Evolutionary conservation across 2,329 filamentous ascomycete genomes (phyloP).

Genomic region (Paecilomyces fulvus): DNA sequence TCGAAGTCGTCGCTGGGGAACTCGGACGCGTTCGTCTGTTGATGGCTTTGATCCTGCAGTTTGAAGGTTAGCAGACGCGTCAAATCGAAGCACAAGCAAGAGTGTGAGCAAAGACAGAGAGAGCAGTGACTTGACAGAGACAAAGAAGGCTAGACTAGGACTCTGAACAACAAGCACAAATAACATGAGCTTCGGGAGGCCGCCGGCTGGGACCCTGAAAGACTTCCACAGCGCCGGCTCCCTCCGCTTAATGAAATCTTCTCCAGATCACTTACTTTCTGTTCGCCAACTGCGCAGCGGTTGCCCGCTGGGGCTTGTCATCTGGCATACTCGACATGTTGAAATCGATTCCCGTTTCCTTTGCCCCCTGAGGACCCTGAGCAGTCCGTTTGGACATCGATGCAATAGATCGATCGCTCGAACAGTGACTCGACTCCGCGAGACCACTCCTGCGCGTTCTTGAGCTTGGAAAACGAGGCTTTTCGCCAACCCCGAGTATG

Average conservation of each 20-base stretch:
- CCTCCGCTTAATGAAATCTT: background rate
- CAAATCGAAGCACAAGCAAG: background rate
- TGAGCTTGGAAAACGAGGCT: background rate
- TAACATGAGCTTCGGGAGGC: background rate
- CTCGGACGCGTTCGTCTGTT: slow-evolving; percentile 16
- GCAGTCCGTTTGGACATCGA: slow-evolving; percentile 34
- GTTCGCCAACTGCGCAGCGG: slow-evolving; percentile 46
- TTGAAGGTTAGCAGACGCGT: slow-evolving; percentile 2
- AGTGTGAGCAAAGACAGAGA: background rate
- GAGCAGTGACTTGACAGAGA: background rate
- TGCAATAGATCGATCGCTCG: background rate
- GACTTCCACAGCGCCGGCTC: background rate
- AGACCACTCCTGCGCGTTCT: background rate
- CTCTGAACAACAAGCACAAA: background rate
- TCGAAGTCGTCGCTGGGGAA: slow-evolving; percentile 9
- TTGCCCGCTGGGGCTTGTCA: slow-evolving; percentile 43
- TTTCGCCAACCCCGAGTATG: slow-evolving; percentile 1
- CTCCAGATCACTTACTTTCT: slow-evolving; percentile 43
- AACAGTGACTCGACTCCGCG: background rate
- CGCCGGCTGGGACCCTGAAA: too few relatives aligned
- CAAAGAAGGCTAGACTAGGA: background rate
- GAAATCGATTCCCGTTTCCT: slow-evolving; percentile 19
- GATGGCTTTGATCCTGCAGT: slow-evolving; percentile 21
- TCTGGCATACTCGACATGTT: slow-evolving; percentile 33
- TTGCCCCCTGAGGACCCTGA: slow-evolving; percentile 26